A percentile compares a stretch with the other conserved stretches of the same genome.
Conservation (phyloP, 2,329 filamentous ascomycete species). For the Nothophoma quercina region DNA sequence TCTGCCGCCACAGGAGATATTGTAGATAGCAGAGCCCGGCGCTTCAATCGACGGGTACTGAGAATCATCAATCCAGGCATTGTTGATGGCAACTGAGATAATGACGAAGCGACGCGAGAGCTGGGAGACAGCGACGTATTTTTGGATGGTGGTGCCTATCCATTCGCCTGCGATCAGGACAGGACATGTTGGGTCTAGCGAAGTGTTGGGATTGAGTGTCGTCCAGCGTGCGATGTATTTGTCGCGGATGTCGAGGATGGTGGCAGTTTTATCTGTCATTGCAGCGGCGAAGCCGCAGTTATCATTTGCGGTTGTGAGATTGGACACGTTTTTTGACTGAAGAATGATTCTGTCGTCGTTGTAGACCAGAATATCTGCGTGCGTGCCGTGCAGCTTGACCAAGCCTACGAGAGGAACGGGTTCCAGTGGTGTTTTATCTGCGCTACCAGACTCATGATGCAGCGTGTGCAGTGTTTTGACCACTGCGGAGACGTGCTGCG, state of each 20-base stretch:
- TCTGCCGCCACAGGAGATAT: conserved; percentile 32
- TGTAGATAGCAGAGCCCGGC: conserved; percentile 30
- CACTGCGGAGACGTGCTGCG: conserved; percentile 29
- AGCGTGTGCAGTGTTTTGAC: conserved; percentile 26
- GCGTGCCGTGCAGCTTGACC: conserved; percentile 46
- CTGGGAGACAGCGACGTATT: conserved; percentile 32
- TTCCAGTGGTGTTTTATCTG: conserved; percentile 5
- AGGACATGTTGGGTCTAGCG: conserved; percentile 20
- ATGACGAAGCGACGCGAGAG: conserved; percentile 40
- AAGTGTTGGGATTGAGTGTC: conserved; percentile 20
- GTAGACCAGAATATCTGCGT: conserved; percentile 40
- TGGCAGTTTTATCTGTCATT: conserved; percentile 25
- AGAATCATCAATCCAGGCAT: conserved; percentile 32
- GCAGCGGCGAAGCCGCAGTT: conserved; percentile 35
- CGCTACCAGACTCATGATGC: conserved; percentile 8
- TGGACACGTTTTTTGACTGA: conserved; percentile 34
- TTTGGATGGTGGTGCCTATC: conserved; percentile 40
- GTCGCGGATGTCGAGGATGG: conserved; percentile 29
- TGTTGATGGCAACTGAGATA: conserved; percentile 36
- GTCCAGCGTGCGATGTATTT: conserved; percentile 28
- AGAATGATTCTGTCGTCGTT: conserved; percentile 29
- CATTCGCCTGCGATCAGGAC: conserved; percentile 42
- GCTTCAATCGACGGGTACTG: conserved; percentile 31
- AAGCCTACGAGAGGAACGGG: conserved; percentile 37
- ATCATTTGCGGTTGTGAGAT: conserved; percentile 27